phyloP scores from a whole-genome alignment of 2,329 filamentous ascomycete genomes.

The Epichloe typhina region DNA sequence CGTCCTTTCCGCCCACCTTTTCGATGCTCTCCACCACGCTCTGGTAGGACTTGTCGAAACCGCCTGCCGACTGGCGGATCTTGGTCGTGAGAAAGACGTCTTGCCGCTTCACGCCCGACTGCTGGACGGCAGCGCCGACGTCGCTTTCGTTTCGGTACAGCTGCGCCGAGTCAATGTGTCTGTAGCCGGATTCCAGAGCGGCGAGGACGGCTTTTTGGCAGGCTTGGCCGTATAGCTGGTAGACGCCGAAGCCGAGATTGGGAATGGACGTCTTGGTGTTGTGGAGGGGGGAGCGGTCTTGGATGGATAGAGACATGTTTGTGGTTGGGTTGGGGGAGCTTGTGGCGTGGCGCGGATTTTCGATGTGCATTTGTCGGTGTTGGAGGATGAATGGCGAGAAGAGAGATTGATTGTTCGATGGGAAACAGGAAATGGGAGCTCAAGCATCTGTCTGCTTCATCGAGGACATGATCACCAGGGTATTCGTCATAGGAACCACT shows the following conservation, averaged over 20 bases:
- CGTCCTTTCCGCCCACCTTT: slow-evolving; percentile 41
- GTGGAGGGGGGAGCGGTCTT: slow-evolving; percentile 11
- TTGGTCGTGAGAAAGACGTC: slow-evolving; percentile 62
- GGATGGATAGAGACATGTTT: slow-evolving; percentile 6
- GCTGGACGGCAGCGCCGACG: slow-evolving; percentile 49
- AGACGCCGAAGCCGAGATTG: slow-evolving; percentile 59
- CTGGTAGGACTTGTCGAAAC: slow-evolving; percentile 44
- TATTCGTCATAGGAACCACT: slow-evolving; percentile 5
- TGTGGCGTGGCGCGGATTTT: neutral
- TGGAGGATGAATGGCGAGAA: too few species aligned
- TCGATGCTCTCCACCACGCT: slow-evolving; percentile 47
- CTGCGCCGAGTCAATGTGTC: slow-evolving; percentile 51
- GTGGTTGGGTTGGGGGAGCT: neutral
- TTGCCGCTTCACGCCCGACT: slow-evolving; percentile 40
- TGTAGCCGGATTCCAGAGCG: slow-evolving; percentile 45
- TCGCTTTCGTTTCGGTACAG: slow-evolving; percentile 54
- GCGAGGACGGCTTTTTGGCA: slow-evolving; percentile 45
- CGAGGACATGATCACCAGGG: neutral
- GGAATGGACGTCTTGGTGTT: slow-evolving; percentile 34
- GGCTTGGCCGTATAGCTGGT: slow-evolving; percentile 39
- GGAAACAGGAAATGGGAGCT: too few species aligned
- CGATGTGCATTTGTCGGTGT: too few species aligned
- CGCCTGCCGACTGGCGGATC: slow-evolving; percentile 33
- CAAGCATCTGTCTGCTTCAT: neutral
- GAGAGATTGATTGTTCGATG: too few species aligned